Evolutionary conservation across 805 yeast species (phyloP).

Genomic region (Kodamaea hsintzibuensis): DNA sequence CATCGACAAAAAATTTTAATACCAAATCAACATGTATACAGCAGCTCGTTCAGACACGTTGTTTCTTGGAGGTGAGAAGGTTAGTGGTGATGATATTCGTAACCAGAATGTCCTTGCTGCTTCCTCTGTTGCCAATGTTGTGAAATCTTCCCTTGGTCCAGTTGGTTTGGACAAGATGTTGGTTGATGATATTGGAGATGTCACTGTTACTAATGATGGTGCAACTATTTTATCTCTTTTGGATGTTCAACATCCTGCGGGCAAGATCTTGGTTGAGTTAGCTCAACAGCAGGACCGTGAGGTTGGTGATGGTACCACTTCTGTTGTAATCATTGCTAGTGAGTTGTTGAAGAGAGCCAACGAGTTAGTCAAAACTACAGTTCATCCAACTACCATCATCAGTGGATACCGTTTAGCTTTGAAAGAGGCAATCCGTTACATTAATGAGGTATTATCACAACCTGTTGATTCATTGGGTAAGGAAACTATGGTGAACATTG

Average conservation of each 20-base stretch:
- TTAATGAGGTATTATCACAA: conserved; percentile 79
- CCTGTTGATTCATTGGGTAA: conserved; percentile 79
- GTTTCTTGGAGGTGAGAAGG: conserved; percentile 93
- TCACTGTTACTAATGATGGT: conserved; percentile 97
- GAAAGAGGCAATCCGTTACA: conserved; percentile 85
- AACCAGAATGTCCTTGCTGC: conserved; percentile 96
- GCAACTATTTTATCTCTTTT: conserved; percentile 89
- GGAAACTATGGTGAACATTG: conserved; percentile 84
- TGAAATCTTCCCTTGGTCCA: conserved; percentile 94
- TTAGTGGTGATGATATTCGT: conserved; percentile 94
- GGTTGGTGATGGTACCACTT: conserved; percentile 98
- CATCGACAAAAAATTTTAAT: conserved; percentile 4
- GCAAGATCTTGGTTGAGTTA: conserved; percentile 91
- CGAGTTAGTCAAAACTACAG: conserved; percentile 87
- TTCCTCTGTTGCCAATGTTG: conserved; percentile 77
- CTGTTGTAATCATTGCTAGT: conserved; percentile 94
- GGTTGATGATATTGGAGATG: conserved; percentile 98
- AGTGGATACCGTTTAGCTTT: conserved; percentile 94
- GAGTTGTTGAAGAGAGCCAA: conserved; percentile 91
- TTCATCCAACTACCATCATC: conserved; percentile 97
- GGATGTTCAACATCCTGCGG: conserved; percentile 99
- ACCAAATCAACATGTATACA: conserved; percentile 52
- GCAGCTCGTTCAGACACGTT: conserved; percentile 89
- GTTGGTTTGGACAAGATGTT: conserved; percentile 98
- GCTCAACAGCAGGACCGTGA: conserved; percentile 99